phyloP scores from a whole-genome alignment of 768 basidiomycete species.

The Steccherinum ochraceum region DNA sequence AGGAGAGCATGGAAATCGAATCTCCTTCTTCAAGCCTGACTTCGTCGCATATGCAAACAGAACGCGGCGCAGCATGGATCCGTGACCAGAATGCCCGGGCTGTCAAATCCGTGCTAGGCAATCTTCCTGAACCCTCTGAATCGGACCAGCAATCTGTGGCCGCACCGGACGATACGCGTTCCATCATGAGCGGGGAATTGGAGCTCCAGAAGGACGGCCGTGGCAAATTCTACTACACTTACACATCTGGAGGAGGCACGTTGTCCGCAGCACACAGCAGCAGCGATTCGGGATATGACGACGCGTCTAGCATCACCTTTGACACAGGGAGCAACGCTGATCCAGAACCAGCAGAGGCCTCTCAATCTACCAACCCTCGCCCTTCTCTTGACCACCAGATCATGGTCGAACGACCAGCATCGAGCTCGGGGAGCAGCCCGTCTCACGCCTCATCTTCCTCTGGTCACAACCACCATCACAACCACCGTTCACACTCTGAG shows the following conservation, averaged over 20 bases:
- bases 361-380: neutral
- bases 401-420: neutral
- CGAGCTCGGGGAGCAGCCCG: neutral
- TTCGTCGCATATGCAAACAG: slow-evolving; percentile 40
- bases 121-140: slow-evolving; percentile 49
- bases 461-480: slow-evolving; percentile 8
- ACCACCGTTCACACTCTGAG: slow-evolving; percentile 13
- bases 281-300: slow-evolving; percentile 52
- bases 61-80: slow-evolving; percentile 77
- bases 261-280: slow-evolving; percentile 26
- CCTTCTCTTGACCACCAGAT: neutral
- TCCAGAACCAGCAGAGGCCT: neutral
- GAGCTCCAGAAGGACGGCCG: slow-evolving; percentile 59
- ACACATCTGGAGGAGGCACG: slow-evolving; percentile 41
- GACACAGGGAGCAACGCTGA: slow-evolving; percentile 24
- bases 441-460: slow-evolving; percentile 13
- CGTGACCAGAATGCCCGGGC: slow-evolving; percentile 72
- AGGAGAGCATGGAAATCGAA: slow-evolving; percentile 28
- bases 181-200: slow-evolving; percentile 52
- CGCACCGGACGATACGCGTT: slow-evolving; percentile 25
- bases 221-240: slow-evolving; percentile 76
- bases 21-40: slow-evolving; percentile 31
- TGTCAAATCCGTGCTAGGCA: slow-evolving; percentile 54
- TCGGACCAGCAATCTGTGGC: slow-evolving; percentile 36
- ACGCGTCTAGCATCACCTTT: slow-evolving; percentile 27